A percentile compares a stretch with the other conserved stretches of the same genome.
These are phyloP conservation scores for Pichiaceae sp. DNA, from an alignment of 1,139 yeast genomes.

Conservation along the genomic window DNA sequence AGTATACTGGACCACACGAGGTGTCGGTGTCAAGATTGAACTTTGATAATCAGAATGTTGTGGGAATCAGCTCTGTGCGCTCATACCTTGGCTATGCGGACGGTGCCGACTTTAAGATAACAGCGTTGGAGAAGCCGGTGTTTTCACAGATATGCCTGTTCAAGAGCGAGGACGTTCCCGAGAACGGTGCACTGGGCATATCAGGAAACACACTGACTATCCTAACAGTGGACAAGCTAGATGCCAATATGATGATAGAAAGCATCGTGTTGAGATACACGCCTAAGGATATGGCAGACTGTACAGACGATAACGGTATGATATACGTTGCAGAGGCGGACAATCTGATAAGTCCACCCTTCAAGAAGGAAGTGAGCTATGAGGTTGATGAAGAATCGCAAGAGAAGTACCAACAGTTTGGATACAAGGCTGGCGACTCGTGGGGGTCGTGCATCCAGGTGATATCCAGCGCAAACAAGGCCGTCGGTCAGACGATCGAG, in stretches of 20 bases:
- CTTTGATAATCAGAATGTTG: constrained; percentile 20
- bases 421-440: constrained; percentile 25
- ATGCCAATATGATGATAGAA: constrained; percentile 38
- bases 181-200: constrained; percentile 56
- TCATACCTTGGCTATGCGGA: constrained; percentile 34
- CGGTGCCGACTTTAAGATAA: constrained; percentile 29
- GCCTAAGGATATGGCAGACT: constrained; percentile 39
- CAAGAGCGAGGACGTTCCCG: constrained; percentile 54
- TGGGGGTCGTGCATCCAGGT: constrained; percentile 54
- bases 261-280: constrained; percentile 39
- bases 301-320: constrained; percentile 20
- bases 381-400: constrained; percentile 10
- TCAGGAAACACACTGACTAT: constrained; percentile 46
- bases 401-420: constrained; percentile 30
- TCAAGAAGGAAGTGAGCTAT: constrained; percentile 8
- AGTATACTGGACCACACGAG: constrained; percentile 64
- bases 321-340: constrained; percentile 42
- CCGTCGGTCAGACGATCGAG: constrained; percentile 33
- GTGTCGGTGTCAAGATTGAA: constrained; percentile 39
- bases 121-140: constrained; percentile 31
- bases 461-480: constrained; percentile 30
- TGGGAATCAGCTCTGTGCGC: constrained; percentile 30
- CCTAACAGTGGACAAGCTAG: constrained; percentile 48
- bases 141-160: constrained; percentile 37
- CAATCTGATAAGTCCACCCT: constrained; percentile 29